Base-by-base conservation (phyloP, 495 filamentous ascomycete genomes). In the Penicillium riverlandense region DNA sequence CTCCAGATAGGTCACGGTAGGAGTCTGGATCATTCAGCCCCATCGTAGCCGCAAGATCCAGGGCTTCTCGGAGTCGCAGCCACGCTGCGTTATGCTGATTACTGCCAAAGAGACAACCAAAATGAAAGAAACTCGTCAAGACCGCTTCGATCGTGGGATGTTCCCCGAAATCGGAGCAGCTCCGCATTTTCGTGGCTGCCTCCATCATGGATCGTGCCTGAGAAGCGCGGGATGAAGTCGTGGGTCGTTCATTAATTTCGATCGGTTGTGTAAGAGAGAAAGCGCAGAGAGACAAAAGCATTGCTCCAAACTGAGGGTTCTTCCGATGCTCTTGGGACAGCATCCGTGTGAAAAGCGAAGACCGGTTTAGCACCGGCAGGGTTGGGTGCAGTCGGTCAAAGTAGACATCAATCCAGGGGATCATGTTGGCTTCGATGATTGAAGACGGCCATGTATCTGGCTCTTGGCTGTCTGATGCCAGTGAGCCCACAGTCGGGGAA, bases 191-290 rank as follows among this genome's bases (percentile, higher is more conserved):
- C 15, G 87, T 65, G 2, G 83, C 81, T 62, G 92, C 88, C 41
- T 89, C 78, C 62, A 94, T 77, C 50, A 95, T 70, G 35, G 67
- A 71, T 9, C 63, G 58, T 12, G 70, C 65, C 8, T 83, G 82
- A 31, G 76, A 71, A 13, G 70, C 71, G 61, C 74, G 63, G 1
- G 65, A 69, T 0, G 60, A 66, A 2, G 65, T 61, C 0, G 67
- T 67, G 0, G 67, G 60, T 2, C 62, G 63, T 42, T 70, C 67
- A 22, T 63, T 61, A 2, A 78, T 66, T 22, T 71, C 64, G 44
- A 90, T 88, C 0, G 88, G 88, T 52, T 94, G 89, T 9, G 90
- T 88, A 62, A 89, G 76, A 57, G 90, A 85, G 62, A 87, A 92
- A 11, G 85, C 86, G 53, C 85, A 91, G 7, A 95, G 62, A 10